Evolutionary conservation across 257 asterid genomes (phyloP), one percentile per base, ranked within the genome.

Genomic region (Parsonsia alboflavescens): DNA sequence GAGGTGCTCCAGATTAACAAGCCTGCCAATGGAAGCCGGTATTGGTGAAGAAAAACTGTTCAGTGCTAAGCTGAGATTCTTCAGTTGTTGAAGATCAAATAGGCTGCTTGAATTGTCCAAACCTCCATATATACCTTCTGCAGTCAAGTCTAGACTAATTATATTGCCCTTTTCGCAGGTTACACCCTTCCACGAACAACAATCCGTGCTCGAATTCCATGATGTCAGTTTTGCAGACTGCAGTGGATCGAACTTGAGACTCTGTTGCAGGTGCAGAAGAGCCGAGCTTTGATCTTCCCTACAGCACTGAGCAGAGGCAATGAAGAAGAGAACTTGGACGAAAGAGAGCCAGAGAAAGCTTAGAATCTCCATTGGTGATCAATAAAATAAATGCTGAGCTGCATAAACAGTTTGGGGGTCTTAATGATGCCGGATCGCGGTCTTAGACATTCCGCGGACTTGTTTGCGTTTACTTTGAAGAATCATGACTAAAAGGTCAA

Each of bases 1-100:
- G 75, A 90, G 80, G 74, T 83, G 50, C 4, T 12, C 66, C 83
- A 92, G 82, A 65, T 78, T 81, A 7, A 83, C 70, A 7, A 87
- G 83, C 68, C 73, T 77, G n/a, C 48, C 69, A 72, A 90, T 70
- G 1, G 85, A 81, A 56, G 13, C 73, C 12, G 91, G 94, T 69
- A 91, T 83, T 49, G n/a, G 70, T 5, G 36, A 7, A 39, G n/a
- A 24, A 78, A 86, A 85, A 68, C 6, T 2, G 81, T 89, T 91
- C 73, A 22, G 13, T 16, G 92, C 89, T 75, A 91, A 71, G 63
- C 85, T 86, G n/a, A 91, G 85, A 63, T 10, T 79, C 52, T 82
- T 30, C 3, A 89, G 89, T 33, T 77, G 54, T 30, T 52, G 82
- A 49, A 91, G 77, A 45, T 78, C 22, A 74, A 83, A 87, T 13